A percentile compares a stretch with the other conserved stretches of the same genome.
phyloP scores from a whole-genome alignment of 2,329 filamentous ascomycete species.

The Beauveria australis region DNA sequence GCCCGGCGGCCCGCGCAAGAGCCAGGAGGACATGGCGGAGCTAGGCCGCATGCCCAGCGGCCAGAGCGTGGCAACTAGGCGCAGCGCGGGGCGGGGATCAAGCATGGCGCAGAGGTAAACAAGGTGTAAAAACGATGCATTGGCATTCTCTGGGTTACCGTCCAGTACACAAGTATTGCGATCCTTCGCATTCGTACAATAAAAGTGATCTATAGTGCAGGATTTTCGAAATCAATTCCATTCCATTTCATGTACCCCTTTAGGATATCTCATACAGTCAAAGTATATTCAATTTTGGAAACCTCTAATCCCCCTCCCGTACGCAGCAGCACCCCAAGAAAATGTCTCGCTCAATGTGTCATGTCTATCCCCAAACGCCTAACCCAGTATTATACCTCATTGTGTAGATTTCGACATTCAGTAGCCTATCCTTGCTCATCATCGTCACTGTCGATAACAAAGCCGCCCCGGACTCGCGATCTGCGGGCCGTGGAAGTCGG shows the following conservation, averaged over 20 bases:
- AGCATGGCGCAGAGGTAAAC: neutral
- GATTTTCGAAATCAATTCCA: neutral
- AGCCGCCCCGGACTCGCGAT: slow-evolving; percentile 41
- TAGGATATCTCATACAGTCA: neutral
- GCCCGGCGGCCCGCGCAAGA: slow-evolving; percentile 21
- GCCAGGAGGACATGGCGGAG: slow-evolving; percentile 28
- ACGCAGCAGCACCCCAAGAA: neutral
- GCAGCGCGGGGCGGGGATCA: slow-evolving; percentile 18
- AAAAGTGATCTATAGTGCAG: neutral
- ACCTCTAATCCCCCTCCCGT: neutral
- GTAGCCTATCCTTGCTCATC: slow-evolving; percentile 31
- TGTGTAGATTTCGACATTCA: no score
- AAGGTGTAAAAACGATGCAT: neutral
- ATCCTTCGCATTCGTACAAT: neutral
- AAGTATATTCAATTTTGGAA: neutral
- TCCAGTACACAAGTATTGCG: no score
- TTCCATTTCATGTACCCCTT: neutral
- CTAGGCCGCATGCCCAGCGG: slow-evolving; percentile 22
- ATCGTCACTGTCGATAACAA: slow-evolving; percentile 53
- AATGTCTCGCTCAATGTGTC: neutral
- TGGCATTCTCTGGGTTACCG: neutral
- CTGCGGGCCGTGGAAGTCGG: slow-evolving; percentile 29
- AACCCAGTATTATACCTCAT: neutral
- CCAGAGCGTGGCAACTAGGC: slow-evolving; percentile 23
- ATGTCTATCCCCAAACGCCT: neutral